Conservation (phyloP, 352 stramenopile species). For the Globisporangium solare region DNA sequence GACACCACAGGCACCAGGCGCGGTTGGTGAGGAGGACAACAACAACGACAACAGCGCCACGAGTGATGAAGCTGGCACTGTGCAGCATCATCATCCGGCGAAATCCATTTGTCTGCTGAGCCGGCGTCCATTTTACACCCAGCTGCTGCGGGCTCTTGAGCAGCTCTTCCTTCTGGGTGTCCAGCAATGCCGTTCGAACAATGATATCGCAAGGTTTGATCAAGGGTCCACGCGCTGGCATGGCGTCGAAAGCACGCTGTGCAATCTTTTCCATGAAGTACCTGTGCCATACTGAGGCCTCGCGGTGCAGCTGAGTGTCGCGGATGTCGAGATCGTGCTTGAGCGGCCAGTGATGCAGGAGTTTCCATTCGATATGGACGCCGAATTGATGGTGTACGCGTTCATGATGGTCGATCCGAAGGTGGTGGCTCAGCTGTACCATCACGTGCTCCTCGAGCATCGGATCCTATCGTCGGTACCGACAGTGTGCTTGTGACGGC, state of each 20-base stretch:
- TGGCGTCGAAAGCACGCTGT: slow-evolving; percentile 33
- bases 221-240: slow-evolving; percentile 2
- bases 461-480: slow-evolving; percentile 37
- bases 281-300: slow-evolving; percentile 31
- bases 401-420: slow-evolving; percentile 40
- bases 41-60: not conserved
- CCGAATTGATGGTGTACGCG: slow-evolving; percentile 41
- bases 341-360: slow-evolving; percentile 29
- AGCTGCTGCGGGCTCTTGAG: slow-evolving; percentile 46
- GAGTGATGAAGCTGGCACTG: not conserved
- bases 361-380: slow-evolving; percentile 46
- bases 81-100: slow-evolving; percentile 12
- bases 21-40: not conserved
- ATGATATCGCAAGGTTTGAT: not conserved
- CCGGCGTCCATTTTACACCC: slow-evolving; percentile 37
- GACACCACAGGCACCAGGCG: slow-evolving; percentile 6
- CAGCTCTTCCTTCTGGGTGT: slow-evolving; percentile 43
- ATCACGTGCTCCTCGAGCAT: slow-evolving; percentile 49
- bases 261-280: slow-evolving; percentile 52
- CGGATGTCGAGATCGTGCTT: slow-evolving; percentile 27
- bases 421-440: slow-evolving; percentile 28
- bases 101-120: slow-evolving; percentile 47
- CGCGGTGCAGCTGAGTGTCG: slow-evolving; percentile 30
- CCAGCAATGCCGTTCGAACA: slow-evolving; percentile 17
- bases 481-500: slow-evolving; percentile 40